Base-by-base conservation (phyloP, 139 green algal species). In the Pleodorina starrii region DNA sequence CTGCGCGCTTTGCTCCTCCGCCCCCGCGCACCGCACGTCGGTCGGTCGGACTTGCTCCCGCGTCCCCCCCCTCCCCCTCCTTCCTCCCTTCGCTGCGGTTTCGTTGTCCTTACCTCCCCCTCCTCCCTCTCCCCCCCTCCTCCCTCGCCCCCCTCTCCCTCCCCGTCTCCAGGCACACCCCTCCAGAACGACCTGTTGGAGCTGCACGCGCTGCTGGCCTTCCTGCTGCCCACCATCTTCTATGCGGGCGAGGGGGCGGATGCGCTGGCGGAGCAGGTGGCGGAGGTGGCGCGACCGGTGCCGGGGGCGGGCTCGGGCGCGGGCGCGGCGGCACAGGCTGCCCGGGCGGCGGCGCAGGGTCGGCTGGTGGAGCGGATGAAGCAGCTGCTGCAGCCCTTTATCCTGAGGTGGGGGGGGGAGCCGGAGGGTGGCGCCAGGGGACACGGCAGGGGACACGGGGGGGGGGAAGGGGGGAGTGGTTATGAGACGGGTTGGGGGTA, bases 181-280 rank as follows among this genome's bases (percentile, higher is more conserved):
- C 94, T 99, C 35, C 97, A 99, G 86, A 99, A 99, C 90, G 94
- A 98, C 90, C 92, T 97, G 69, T 60, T 84, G 35, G 97, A 99
- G 95, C 96, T 99, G 87, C 94, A 97, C 85, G 95, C 95, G 69
- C 93, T 99, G 86, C 94, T 99, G 73, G 87, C 93, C 57, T 98
- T 99, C 88, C 92, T 99, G 71, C 92, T 99, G 93, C 97, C 97
- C 6, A 88, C 90, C 32, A 90, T 99, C 27, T 97, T 98, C 91
- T 89, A 92, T 51, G 84, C 94, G 32, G 85, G 90, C 0, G 90
- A 94, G 7, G 76, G 68, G 57, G 86, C 77, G 69, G 92, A 93
- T 40, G 84, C 91, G 29, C 69, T 89, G 48, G 92, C 92, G 86
- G 94, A 95, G 93, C 91, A 94, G 89, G 83, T 93, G 88, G 50